These are phyloP conservation scores for Rubroshorea leprosula DNA, from an alignment of 345 rosid genomes.

Conservation along the genomic window DNA sequence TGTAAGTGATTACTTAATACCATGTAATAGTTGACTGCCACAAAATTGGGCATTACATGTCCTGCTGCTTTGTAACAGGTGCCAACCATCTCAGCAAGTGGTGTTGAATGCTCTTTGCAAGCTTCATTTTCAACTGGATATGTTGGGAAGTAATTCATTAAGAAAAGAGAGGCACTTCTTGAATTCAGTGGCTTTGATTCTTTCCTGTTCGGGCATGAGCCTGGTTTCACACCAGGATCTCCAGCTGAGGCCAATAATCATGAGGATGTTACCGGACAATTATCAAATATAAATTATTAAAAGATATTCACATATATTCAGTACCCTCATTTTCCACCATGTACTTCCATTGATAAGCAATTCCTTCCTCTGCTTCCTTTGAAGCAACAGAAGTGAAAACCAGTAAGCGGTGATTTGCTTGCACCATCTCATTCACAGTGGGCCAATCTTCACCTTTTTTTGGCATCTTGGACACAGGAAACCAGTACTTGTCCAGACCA, in stretches of 20 bases:
- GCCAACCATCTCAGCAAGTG: slow-evolving; percentile 75
- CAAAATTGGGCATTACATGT: slow-evolving; percentile 73
- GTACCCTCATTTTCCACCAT: slow-evolving; percentile 82
- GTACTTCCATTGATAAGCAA: slow-evolving; percentile 97
- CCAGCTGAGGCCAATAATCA: slow-evolving; percentile 60
- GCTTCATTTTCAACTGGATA: slow-evolving; percentile 77
- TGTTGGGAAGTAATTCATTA: slow-evolving; percentile 89
- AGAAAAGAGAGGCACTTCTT: slow-evolving; percentile 64
- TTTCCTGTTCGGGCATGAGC: slow-evolving; percentile 87
- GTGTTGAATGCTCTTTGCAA: slow-evolving; percentile 88
- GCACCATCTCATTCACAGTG: slow-evolving; percentile 84
- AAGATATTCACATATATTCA: slow-evolving; percentile 12
- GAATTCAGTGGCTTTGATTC: slow-evolving; percentile 71
- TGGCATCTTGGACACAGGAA: slow-evolving; percentile 90
- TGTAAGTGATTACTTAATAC: slow-evolving; percentile 27
- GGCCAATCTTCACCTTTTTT: slow-evolving; percentile 95
- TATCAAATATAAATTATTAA: background rate
- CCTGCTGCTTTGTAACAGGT: slow-evolving; percentile 88
- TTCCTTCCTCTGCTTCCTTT: slow-evolving; percentile 93
- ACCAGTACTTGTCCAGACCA: slow-evolving; percentile 81
- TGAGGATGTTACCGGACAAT: slow-evolving; percentile 13
- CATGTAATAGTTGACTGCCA: slow-evolving; percentile 97
- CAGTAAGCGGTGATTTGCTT: slow-evolving; percentile 67
- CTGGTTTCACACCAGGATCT: slow-evolving; percentile 82
- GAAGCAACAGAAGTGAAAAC: slow-evolving; percentile 91